Evolutionary conservation across 257 asterid genomes (phyloP).

Genomic region (Verbascum thapsus): DNA sequence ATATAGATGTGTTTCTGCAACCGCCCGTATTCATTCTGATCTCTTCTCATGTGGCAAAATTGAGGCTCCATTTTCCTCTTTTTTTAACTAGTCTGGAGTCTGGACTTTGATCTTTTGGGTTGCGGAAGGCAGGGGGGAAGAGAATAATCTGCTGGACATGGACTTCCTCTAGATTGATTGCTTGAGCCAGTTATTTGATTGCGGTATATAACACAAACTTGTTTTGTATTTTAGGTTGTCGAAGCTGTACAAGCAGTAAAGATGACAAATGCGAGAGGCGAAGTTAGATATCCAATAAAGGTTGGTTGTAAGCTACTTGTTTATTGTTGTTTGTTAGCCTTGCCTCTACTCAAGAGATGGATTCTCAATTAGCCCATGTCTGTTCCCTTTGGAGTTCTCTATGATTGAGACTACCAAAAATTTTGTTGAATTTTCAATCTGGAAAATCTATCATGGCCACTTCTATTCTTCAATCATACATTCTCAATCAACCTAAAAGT

Average conservation of each 20-base stretch:
- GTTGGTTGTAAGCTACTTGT: conserved; percentile 37
- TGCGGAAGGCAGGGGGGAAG: background rate
- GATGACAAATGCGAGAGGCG: conserved; percentile 89
- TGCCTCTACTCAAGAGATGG: conserved; percentile 10
- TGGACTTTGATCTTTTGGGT: too few species aligned
- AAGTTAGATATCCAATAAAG: conserved; percentile 85
- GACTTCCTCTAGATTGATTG: background rate
- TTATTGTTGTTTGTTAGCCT: conserved; percentile 16
- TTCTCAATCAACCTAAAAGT: conserved; percentile 11
- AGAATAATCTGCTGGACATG: background rate
- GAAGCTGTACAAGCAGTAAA: conserved; percentile 70
- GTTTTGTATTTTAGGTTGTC: too few species aligned
- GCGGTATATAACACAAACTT: too few species aligned
- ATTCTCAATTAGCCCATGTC: background rate
- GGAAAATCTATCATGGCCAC: background rate
- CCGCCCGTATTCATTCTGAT: background rate
- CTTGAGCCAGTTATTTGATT: background rate
- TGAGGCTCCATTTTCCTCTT: background rate
- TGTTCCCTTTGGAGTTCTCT: conserved; percentile 1
- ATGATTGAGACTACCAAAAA: background rate
- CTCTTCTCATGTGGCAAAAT: background rate
- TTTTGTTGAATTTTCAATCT: conserved; percentile 4
- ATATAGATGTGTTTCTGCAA: conserved; percentile 10
- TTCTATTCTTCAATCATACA: conserved; percentile 7
- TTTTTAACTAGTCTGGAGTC: background rate